These are phyloP conservation scores for Vigna radiata DNA, from an alignment of 306 rosid genomes.

Conservation along the genomic window DNA sequence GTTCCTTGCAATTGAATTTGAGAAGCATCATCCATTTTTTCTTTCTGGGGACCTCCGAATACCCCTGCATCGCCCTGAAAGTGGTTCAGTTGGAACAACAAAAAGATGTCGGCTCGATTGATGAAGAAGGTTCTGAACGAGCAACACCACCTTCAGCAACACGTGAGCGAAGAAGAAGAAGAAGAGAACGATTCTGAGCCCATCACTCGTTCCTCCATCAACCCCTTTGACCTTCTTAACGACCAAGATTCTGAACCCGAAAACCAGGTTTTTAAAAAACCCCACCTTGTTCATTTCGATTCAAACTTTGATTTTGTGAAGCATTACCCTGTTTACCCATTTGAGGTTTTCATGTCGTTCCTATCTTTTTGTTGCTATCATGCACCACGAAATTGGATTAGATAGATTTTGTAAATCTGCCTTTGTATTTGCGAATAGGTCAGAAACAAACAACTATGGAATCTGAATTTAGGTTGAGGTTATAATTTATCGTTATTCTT, in stretches of 20 bases:
- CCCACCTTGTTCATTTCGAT: neutral
- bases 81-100: neutral
- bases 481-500: neutral
- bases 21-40: neutral
- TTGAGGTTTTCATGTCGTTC: conserved; percentile 29
- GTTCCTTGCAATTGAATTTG: conserved; percentile 27
- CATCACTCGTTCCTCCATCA: conserved; percentile 57
- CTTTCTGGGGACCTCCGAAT: neutral
- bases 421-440: conserved; percentile 20
- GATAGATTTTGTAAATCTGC: conserved; percentile 19
- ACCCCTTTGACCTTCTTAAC: conserved; percentile 85
- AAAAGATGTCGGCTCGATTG: conserved; percentile 79
- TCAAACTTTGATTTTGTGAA: conserved; percentile 8
- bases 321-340: conserved; percentile 7
- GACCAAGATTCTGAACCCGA: conserved; percentile 57
- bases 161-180: conserved; percentile 42
- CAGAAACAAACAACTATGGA: conserved; percentile 1
- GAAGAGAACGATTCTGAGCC: conserved; percentile 44
- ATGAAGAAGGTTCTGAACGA: conserved; percentile 75
- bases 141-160: conserved; percentile 47
- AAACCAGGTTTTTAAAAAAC: conserved; percentile 59
- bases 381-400: conserved; percentile 7
- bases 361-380: neutral
- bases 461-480: conserved; percentile 2
- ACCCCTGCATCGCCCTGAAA: neutral